These are phyloP conservation scores for Lasiodiplodia sp. DNA, from an alignment of 2,329 filamentous ascomycete species.

Conservation along the genomic window DNA sequence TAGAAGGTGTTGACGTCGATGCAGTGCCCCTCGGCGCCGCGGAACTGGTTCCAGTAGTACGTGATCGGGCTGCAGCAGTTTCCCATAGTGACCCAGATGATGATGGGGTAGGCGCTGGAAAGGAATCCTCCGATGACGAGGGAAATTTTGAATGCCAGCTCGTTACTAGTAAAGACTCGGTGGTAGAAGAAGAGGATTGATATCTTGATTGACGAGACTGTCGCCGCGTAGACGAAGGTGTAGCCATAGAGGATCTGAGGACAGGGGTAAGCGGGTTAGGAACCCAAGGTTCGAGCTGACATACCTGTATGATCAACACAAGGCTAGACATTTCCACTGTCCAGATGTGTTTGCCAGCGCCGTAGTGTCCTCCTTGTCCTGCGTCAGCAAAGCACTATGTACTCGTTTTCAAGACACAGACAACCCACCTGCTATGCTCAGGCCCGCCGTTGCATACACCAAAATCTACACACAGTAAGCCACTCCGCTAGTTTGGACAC, in stretches of 20 bases:
- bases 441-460: background rate
- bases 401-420: too few relatives aligned
- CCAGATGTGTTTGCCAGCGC: slow-evolving; percentile 13
- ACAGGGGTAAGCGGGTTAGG: background rate
- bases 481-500: background rate
- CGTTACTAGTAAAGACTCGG: background rate
- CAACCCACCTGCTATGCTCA: background rate
- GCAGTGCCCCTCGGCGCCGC: background rate
- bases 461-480: slow-evolving; percentile 2
- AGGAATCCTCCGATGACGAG: slow-evolving; percentile 6
- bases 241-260: background rate
- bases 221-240: slow-evolving; percentile 15
- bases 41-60: slow-evolving; percentile 11
- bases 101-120: slow-evolving; percentile 6
- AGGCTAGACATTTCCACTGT: background rate
- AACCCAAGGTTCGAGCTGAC: background rate
- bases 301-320: background rate
- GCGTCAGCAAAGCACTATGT: background rate
- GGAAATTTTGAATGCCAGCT: background rate
- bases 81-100: slow-evolving; percentile 16
- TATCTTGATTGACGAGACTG: background rate
- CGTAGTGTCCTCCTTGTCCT: background rate
- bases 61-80: background rate
- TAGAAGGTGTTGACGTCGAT: slow-evolving; percentile 11
- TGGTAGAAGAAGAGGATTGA: slow-evolving; percentile 1